Evolutionary conservation across 495 filamentous ascomycete species (phyloP), one percentile per base, ranked within the genome.

Genomic region (Talaromyces ruber): DNA sequence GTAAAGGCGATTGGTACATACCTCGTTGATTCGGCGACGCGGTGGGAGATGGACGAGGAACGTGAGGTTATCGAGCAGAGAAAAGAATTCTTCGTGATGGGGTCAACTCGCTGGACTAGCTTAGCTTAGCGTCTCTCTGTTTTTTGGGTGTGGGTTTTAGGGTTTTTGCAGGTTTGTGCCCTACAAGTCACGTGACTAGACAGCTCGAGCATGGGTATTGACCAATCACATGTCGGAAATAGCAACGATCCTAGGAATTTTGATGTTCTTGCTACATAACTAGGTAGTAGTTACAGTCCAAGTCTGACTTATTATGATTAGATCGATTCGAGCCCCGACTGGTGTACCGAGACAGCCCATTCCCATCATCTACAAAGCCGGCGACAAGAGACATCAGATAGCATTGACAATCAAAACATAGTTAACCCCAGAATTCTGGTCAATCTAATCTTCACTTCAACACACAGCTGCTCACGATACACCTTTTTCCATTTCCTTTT

Each of bases 11-110:
- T 62, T 62, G 55, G 63, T 72, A 77, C 77, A 77, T 80, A 80
- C 77, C 77, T 80, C 77, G 72, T 74, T 65, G 4, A 28, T 28
- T 14, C 51, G 66, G 64, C 65, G 69, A 68, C 62, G 66, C 59
- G 66, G 70, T 26, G 26, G 22, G 14, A 28, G 51, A 54, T 26
- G 22, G 51, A 14, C 26, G 51, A 59, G 37, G 52, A 37, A 58
- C 43, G 61, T 66, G 65, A 64, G 63, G 62, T 68, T 69, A 63
- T 64, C 57, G 28, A 34, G 56, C 12, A 58, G 64, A 62, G 53
- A 53, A 61, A 61, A 53, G 43, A 67, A 29, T 61, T 43, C 22
- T 43, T 59, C 34, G 58, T 18, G 32, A 26, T 59, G 32, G 37
- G 25, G 32, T 54, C 12, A 4, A 6, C 43, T 14, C 3, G 22